phyloP scores from a whole-genome alignment of 495 filamentous ascomycete genomes.

The Penicillium cataractarum region DNA sequence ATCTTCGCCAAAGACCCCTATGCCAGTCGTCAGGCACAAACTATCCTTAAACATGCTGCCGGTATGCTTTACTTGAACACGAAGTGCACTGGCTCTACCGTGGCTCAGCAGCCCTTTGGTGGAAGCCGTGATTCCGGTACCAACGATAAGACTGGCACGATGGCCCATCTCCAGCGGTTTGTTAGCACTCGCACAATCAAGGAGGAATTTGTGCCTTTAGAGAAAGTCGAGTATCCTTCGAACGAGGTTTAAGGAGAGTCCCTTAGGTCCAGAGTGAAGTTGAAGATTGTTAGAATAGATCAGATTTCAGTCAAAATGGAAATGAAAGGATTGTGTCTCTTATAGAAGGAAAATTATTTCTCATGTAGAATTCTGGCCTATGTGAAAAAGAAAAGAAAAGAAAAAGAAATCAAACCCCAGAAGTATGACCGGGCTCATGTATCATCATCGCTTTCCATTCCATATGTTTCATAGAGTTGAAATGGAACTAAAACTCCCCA shows the following conservation, averaged over 20 bases:
- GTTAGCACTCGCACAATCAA: conserved; percentile 76
- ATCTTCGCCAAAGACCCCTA: conserved; percentile 72
- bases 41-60: conserved; percentile 70
- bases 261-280: not conserved
- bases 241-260: conserved; percentile 45
- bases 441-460: too few relatives aligned
- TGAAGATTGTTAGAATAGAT: not conserved
- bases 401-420: too few relatives aligned
- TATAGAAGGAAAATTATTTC: too few relatives aligned
- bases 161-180: conserved; percentile 66
- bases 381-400: too few relatives aligned
- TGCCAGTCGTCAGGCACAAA: conserved; percentile 67
- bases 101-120: conserved; percentile 83
- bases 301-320: not conserved
- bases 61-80: conserved; percentile 82
- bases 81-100: conserved; percentile 79
- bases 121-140: conserved; percentile 75
- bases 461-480: too few relatives aligned
- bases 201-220: conserved; percentile 69
- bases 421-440: too few relatives aligned
- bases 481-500: too few relatives aligned
- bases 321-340: not conserved
- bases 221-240: conserved; percentile 69
- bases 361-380: too few relatives aligned
- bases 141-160: conserved; percentile 78